These are phyloP conservation scores for Salvia sclarea DNA, from an alignment of 305 asterid species.

Conservation along the genomic window DNA sequence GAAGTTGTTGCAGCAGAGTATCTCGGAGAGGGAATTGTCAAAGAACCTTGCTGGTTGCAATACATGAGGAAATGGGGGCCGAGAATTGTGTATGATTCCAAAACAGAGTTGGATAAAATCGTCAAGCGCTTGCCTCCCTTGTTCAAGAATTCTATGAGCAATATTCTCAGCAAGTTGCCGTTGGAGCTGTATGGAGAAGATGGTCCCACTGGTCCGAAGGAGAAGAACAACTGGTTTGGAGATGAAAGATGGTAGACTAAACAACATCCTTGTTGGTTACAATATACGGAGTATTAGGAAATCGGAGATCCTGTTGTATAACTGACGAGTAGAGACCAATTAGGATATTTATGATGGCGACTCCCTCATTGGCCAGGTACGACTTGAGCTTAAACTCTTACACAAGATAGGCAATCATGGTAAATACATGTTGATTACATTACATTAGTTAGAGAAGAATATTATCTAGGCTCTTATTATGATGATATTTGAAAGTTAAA, in stretches of 20 bases:
- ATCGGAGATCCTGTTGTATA: background rate
- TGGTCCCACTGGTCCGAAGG: constrained; percentile 95
- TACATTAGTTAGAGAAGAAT: background rate
- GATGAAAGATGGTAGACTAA: constrained; percentile 74
- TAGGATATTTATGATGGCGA: background rate
- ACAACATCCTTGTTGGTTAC: too few species aligned
- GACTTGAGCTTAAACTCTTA: background rate
- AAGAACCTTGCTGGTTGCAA: constrained; percentile 74
- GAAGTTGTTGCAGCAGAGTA: constrained; percentile 84
- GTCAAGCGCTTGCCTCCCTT: constrained; percentile 51
- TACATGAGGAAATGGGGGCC: constrained; percentile 96
- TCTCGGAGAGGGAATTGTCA: constrained; percentile 60
- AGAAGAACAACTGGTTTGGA: constrained; percentile 92
- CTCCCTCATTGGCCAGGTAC: background rate
- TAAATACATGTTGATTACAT: background rate
- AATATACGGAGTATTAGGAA: background rate
- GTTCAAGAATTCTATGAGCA: constrained; percentile 46
- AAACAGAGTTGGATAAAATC: constrained; percentile 56
- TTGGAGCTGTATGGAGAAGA: constrained; percentile 78
- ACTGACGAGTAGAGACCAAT: background rate
- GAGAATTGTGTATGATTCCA: constrained; percentile 60
- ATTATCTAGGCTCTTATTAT: background rate
- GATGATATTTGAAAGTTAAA: background rate
- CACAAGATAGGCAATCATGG: too few species aligned
- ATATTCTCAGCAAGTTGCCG: constrained; percentile 57